phyloP scores from a whole-genome alignment of 179 eudicot genomes.

The Corrigiola litoralis region DNA sequence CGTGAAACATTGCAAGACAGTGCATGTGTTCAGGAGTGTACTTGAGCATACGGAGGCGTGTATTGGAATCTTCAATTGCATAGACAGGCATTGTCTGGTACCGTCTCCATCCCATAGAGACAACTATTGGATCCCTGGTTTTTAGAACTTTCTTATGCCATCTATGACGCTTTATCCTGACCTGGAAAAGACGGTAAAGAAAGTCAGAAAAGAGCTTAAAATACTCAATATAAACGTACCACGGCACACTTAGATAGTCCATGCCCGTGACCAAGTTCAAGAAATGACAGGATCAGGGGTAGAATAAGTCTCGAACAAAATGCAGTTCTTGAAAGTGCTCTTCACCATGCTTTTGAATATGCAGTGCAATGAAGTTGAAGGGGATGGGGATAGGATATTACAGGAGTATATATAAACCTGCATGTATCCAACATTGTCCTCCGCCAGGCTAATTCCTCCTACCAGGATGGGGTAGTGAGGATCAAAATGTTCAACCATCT shows the following conservation, averaged over 20 bases:
- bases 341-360: no score
- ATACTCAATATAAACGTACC: not conserved
- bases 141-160: conserved; percentile 96
- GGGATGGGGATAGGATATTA: not conserved
- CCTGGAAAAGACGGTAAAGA: conserved; percentile 38
- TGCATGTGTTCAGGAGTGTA: conserved; percentile 99
- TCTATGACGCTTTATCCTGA: conserved; percentile 79
- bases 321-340: no score
- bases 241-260: not conserved
- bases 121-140: conserved; percentile 84
- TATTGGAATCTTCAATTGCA: conserved; percentile 81
- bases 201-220: not conserved
- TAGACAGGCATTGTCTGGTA: conserved; percentile 87
- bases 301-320: not conserved
- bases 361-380: not conserved
- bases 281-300: not conserved
- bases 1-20: conserved; percentile 98
- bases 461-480: conserved; percentile 87
- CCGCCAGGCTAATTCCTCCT: conserved; percentile 88
- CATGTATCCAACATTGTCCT: conserved; percentile 97
- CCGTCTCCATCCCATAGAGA: conserved; percentile 97
- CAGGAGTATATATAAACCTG: conserved; percentile 48
- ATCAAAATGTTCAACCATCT: conserved; percentile 95
- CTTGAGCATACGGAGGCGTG: conserved; percentile 88
- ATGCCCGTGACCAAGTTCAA: not conserved